Evolutionary conservation across 495 filamentous ascomycete species (phyloP), one percentile per base, ranked within the genome.

Genomic region (Lasiosphaeria miniovina): DNA sequence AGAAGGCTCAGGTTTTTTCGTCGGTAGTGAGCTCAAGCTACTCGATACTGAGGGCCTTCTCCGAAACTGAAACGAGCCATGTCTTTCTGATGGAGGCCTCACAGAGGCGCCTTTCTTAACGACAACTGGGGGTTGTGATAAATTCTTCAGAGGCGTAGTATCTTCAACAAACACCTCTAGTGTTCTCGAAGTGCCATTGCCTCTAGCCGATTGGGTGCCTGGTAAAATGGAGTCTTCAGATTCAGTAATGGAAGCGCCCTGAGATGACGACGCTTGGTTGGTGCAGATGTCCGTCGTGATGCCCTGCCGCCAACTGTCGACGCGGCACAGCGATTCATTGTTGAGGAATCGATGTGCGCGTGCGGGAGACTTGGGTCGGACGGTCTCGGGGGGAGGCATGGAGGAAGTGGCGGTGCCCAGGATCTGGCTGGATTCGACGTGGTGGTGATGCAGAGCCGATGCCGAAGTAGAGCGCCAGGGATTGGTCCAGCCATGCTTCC

Each of bases 401-500:
- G 69, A 64, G 38, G 61, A 70, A 40, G 48, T 61, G 49, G 65
- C 64, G 35, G 66, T 66, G 50, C 60, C 62, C 15, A 52, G 41
- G 0, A 52, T 48, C 33, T 51, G 59, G 17, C 58, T 55, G 6
- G 58, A 61, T 12, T 58, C 55, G 31, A 32, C 50, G 14, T 50
- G 32, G 7, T 70, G 17, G 43, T 49, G 5, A 55, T 41, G n/a
- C 8, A 55, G 33, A 6, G 58, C 4, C 55, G 51, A 56, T 48
- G 33, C 31, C 4, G 64, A 61, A 4, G 63, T 49, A 0, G 68
- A 71, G 9, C 55, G 71, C 88, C 86, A 90, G 0, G 87, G 88
- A 62, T 90, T 90, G 32, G 63, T 60, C 88, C 88, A 90, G 34
- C 76, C 79, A 0, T 76, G 72, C 6, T 69, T 57, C 64, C 61